A percentile compares a stretch with the other conserved stretches of the same genome.
phyloP scores from a whole-genome alignment of 176 grass and related monocot species.

The Canna indica region DNA sequence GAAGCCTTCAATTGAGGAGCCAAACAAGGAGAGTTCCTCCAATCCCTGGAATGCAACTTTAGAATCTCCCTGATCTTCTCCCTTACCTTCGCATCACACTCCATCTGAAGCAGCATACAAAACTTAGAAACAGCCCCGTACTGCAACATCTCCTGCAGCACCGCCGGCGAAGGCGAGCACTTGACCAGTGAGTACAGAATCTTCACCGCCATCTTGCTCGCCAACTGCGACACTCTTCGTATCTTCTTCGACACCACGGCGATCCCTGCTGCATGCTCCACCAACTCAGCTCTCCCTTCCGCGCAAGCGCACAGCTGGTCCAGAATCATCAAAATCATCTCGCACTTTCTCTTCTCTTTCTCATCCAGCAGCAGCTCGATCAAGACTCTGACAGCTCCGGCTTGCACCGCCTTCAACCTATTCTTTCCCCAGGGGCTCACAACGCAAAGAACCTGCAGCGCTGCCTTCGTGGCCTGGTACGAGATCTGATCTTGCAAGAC shows the following conservation, averaged over 20 bases:
- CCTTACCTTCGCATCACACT: conserved; percentile 33
- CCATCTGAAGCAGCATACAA: conserved; percentile 46
- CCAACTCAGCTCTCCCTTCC: conserved; percentile 35
- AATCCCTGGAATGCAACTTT: conserved; percentile 33
- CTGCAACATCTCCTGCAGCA: conserved; percentile 41
- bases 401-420: conserved; percentile 22
- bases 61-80: conserved; percentile 33
- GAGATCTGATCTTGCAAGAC: conserved; percentile 22
- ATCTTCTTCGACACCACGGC: conserved; percentile 40
- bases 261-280: conserved; percentile 34
- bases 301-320: conserved; percentile 41
- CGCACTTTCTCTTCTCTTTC: conserved; percentile 23
- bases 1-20: background rate
- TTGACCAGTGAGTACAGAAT: conserved; percentile 29
- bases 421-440: conserved; percentile 24
- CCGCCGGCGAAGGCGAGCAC: conserved; percentile 22
- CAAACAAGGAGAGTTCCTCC: conserved; percentile 41
- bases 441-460: conserved; percentile 20
- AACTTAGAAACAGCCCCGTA: conserved; percentile 46
- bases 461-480: conserved; percentile 21
- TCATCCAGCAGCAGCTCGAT: conserved; percentile 33
- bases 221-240: conserved; percentile 33
- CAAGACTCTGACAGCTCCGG: conserved; percentile 27
- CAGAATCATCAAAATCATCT: conserved; percentile 38
- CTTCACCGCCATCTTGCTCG: conserved; percentile 32